Conservation (phyloP, 2,329 filamentous ascomycete species). For the Ophiostoma triangulosporum region DNA sequence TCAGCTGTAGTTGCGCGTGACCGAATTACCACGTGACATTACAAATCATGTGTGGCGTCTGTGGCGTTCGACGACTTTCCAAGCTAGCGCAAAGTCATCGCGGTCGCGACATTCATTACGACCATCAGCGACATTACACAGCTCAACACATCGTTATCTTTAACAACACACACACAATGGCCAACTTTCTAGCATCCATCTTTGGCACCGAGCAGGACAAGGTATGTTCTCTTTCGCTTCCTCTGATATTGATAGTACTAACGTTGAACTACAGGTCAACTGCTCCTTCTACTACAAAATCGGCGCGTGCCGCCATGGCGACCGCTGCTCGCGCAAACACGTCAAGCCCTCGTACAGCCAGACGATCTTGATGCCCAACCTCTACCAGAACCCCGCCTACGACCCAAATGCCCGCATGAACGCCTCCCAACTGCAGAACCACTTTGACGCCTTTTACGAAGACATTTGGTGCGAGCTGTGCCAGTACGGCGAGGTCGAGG, state of each 20-base stretch:
- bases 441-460: constrained; percentile 99
- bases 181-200: constrained; percentile 97
- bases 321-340: constrained; percentile 95
- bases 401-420: constrained; percentile 97
- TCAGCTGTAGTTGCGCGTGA: no score
- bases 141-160: neutral
- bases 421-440: constrained; percentile 87
- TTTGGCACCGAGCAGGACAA: constrained; percentile 99
- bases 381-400: constrained; percentile 98
- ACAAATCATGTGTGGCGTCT: constrained; percentile 9
- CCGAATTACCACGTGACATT: no score
- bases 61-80: constrained; percentile 10
- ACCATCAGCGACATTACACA: neutral
- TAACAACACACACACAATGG: no score
- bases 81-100: neutral
- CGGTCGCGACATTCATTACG: neutral
- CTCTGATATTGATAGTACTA: neutral
- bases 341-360: constrained; percentile 98
- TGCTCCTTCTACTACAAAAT: constrained; percentile 99
- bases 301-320: constrained; percentile 93
- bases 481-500: constrained; percentile 94
- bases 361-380: constrained; percentile 93
- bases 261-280: constrained; percentile 52
- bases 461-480: constrained; percentile 99
- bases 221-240: constrained; percentile 13